Conservation (phyloP, 495 filamentous ascomycete genomes). For the Penicillium verhagenii region DNA sequence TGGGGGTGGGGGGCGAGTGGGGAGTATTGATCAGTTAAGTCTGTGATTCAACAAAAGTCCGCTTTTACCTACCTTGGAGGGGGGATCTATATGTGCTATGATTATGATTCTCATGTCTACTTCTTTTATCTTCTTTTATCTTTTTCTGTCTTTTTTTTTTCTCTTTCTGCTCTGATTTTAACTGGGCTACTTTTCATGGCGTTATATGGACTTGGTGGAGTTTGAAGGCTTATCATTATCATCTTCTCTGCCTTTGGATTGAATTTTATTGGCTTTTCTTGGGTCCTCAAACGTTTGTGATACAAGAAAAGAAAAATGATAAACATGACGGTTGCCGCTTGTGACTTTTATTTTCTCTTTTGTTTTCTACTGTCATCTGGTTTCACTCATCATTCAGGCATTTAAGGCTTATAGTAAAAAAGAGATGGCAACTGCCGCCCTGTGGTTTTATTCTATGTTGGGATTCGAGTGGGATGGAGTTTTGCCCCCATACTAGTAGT, state of each 20-base stretch:
- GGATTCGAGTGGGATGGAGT: too few species aligned
- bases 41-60: conserved; percentile 42
- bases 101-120: neutral
- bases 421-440: too few species aligned
- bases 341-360: neutral
- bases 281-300: neutral
- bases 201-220: neutral
- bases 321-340: neutral
- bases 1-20: conserved; percentile 55
- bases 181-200: neutral
- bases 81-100: neutral
- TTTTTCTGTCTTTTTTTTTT: conserved; percentile 7
- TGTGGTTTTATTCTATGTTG: too few species aligned
- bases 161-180: too few species aligned
- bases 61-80: neutral
- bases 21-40: conserved; percentile 63
- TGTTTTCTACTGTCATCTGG: too few species aligned
- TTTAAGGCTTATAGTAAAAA: too few species aligned
- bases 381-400: too few species aligned
- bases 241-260: too few species aligned
- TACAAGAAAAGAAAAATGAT: conserved; percentile 7
- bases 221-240: neutral
- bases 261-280: conserved; percentile 1
- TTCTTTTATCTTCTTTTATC: neutral
- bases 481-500: too few species aligned